Conservation (phyloP, 495 filamentous ascomycete genomes). For the Tuber indicum region DNA sequence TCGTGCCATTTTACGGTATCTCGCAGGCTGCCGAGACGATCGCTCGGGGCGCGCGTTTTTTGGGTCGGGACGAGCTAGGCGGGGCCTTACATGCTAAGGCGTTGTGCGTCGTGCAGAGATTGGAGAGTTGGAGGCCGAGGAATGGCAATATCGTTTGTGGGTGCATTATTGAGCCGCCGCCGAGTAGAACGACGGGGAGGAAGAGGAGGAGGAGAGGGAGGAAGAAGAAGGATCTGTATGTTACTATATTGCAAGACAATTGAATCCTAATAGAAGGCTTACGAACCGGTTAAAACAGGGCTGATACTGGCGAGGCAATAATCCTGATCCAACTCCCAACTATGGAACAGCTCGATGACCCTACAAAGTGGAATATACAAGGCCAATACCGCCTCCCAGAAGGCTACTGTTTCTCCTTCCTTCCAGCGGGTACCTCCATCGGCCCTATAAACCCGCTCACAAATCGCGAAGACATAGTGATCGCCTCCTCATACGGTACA, state of each 20-base stretch:
- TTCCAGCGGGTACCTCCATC: slow-evolving; percentile 33
- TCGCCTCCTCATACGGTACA: slow-evolving; percentile 39
- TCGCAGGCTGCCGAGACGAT: slow-evolving; percentile 41
- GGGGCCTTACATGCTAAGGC: slow-evolving; percentile 39
- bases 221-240: not conserved
- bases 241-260: not conserved
- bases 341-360: slow-evolving; percentile 16
- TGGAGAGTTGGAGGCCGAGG: slow-evolving; percentile 42
- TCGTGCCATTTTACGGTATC: slow-evolving; percentile 43
- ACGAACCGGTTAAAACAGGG: not conserved
- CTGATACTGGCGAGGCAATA: slow-evolving; percentile 25
- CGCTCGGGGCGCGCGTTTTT: slow-evolving; percentile 33
- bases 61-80: slow-evolving; percentile 38
- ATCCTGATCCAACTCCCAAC: slow-evolving; percentile 20
- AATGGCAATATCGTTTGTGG: slow-evolving; percentile 41
- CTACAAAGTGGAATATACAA: slow-evolving; percentile 37
- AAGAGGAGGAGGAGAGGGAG: slow-evolving; percentile 17
- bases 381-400: slow-evolving; percentile 32
- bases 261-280: not conserved
- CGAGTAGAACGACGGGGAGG: slow-evolving; percentile 5
- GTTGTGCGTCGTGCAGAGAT: slow-evolving; percentile 44
- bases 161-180: slow-evolving; percentile 27
- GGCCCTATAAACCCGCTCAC: slow-evolving; percentile 33
- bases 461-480: slow-evolving; percentile 33
- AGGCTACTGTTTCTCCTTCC: slow-evolving; percentile 26